Percentiles rank a stretch among this genome's conserved stretches.
These are phyloP conservation scores for Aspergillus campestris DNA, from an alignment of 495 filamentous ascomycete species.

Conservation along the genomic window DNA sequence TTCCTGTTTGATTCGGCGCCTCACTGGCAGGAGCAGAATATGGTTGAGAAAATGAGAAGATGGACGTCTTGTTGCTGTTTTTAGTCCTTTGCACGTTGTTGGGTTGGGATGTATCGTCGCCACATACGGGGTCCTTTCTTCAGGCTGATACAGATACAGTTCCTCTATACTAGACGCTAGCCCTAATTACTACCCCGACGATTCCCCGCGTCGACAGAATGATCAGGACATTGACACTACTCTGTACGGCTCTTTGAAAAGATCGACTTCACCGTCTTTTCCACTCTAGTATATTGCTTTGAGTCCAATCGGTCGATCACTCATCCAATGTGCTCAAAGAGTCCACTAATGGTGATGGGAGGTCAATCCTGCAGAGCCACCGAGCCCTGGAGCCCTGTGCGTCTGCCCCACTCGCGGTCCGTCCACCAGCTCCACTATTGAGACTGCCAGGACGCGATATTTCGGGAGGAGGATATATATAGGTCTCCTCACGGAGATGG, in stretches of 20 bases:
- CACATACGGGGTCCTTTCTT: too few species aligned
- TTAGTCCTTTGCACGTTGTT: too few species aligned
- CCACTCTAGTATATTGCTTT: neutral
- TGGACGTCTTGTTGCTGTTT: too few species aligned
- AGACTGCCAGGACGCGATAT: conserved; percentile 2
- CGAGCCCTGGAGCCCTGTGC: conserved; percentile 2
- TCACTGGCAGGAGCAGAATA: too few species aligned
- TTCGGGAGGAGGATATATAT: neutral
- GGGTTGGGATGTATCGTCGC: too few species aligned
- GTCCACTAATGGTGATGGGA: conserved; percentile 11
- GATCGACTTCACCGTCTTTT: conserved; percentile 10
- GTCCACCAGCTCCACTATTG: neutral
- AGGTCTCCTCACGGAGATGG: conserved; percentile 8
- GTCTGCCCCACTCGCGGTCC: neutral
- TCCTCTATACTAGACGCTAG: too few species aligned
- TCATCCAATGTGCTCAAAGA: neutral
- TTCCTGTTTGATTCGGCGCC: too few species aligned
- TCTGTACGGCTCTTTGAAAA: neutral
- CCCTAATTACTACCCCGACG: too few species aligned
- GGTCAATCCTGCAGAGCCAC: conserved; percentile 13
- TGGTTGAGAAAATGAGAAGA: too few species aligned
- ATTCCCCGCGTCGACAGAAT: too few species aligned
- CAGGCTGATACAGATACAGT: too few species aligned
- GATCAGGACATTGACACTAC: too few species aligned
- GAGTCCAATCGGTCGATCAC: neutral